A percentile compares a stretch with the other conserved stretches of the same genome.
phyloP scores from a whole-genome alignment of 139 green algal species.

The Pleodorina starrii region DNA sequence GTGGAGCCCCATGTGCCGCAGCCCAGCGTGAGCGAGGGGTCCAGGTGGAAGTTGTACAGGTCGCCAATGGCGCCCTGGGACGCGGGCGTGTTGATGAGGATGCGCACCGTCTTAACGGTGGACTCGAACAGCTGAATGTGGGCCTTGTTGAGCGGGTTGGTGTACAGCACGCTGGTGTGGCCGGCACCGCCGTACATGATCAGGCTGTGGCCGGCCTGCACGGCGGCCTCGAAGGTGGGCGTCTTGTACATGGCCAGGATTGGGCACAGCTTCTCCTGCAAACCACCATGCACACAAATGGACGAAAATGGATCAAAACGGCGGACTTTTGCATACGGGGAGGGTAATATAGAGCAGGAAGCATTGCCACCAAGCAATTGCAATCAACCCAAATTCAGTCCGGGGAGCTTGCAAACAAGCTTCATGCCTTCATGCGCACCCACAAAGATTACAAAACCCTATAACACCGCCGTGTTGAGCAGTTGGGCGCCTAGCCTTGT shows the following conservation, averaged over 20 bases:
- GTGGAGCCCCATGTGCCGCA: slow-evolving; percentile 79
- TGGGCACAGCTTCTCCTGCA: slow-evolving; percentile 82
- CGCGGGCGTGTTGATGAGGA: slow-evolving; percentile 78
- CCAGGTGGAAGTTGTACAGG: slow-evolving; percentile 84
- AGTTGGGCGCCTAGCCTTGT: no score
- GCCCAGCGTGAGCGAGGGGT: slow-evolving; percentile 81
- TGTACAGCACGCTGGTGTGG: slow-evolving; percentile 77
- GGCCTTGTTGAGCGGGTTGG: slow-evolving; percentile 68
- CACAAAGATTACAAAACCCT: no score
- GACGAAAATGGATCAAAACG: no score
- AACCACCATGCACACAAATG: background rate
- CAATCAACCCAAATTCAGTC: no score
- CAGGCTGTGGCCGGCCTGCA: slow-evolving; percentile 66
- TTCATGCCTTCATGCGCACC: no score
- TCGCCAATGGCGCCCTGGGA: slow-evolving; percentile 71
- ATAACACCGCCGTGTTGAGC: no score
- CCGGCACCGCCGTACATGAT: slow-evolving; percentile 71
- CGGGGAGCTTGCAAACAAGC: no score
- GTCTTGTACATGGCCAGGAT: slow-evolving; percentile 70
- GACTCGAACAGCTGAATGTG: slow-evolving; percentile 65
- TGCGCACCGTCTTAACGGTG: slow-evolving; percentile 74
- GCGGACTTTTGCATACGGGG: no score
- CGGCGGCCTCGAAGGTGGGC: slow-evolving; percentile 57
- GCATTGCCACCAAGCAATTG: no score
- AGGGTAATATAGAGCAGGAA: no score